Evolutionary conservation across 345 rosid genomes (phyloP).

Genomic region (Hibiscus syriacus): DNA sequence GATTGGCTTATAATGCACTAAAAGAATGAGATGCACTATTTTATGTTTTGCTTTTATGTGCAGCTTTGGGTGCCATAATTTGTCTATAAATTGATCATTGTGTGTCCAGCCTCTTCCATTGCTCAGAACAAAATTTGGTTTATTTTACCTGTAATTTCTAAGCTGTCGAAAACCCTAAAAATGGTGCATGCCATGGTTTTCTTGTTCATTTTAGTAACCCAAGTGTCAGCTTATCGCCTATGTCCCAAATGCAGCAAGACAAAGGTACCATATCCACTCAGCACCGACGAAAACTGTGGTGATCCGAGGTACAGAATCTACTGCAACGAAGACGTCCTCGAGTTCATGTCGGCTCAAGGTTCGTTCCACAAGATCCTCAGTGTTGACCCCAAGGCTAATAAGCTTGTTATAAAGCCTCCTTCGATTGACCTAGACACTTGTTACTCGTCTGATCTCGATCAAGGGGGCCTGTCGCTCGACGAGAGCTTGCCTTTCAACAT

Average conservation of each 20-base stretch:
- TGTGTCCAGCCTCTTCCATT: conserved; percentile 3
- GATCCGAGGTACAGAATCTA: conserved; percentile 36
- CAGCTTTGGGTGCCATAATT: background rate
- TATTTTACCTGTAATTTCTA: too few species aligned
- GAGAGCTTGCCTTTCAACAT: conserved; percentile 49
- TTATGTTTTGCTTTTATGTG: background rate
- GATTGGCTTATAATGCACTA: background rate
- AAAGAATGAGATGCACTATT: background rate
- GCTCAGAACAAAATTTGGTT: background rate
- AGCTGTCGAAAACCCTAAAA: background rate
- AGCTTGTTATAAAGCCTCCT: conserved; percentile 42
- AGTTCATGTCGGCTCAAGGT: conserved; percentile 36
- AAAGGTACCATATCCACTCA: conserved; percentile 52
- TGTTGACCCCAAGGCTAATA: conserved; percentile 27
- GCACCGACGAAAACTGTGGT: conserved; percentile 44
- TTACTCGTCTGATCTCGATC: conserved; percentile 36
- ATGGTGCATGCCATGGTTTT: conserved; percentile 22
- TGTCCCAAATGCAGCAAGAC: conserved; percentile 50
- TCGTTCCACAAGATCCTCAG: conserved; percentile 37
- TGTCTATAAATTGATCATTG: conserved; percentile 21
- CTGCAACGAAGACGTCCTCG: conserved; percentile 31
- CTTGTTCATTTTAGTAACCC: conserved; percentile 20
- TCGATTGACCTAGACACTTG: conserved; percentile 26
- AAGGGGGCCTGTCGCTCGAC: conserved; percentile 39
- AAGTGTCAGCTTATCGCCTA: conserved; percentile 19